Percentiles rank a stretch among this genome's conserved stretches.
Evolutionary conservation across 2,329 filamentous ascomycete species (phyloP).

Genomic region (Chalara sp.): DNA sequence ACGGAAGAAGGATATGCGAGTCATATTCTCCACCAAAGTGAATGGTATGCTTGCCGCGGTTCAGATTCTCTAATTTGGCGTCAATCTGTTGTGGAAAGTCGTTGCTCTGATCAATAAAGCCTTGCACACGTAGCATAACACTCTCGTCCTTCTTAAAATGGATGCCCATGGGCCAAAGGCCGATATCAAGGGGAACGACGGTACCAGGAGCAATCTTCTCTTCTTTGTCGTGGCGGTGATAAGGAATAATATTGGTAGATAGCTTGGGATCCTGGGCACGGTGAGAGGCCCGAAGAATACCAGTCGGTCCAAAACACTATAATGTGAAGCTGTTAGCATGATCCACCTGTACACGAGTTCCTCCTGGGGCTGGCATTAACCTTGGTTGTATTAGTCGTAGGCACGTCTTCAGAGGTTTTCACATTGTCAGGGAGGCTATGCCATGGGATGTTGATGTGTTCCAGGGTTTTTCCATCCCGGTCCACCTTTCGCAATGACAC

Average conservation of each 20-base stretch:
- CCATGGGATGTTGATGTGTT: constrained; percentile 36
- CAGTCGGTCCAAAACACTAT: constrained; percentile 3
- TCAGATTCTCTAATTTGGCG: background rate
- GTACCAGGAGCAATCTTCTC: constrained; percentile 9
- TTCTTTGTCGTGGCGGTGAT: constrained; percentile 7
- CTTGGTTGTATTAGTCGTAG: too few relatives aligned
- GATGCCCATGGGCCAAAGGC: constrained; percentile 12
- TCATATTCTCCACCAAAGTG: background rate
- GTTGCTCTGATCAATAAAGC: background rate
- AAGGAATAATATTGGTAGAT: constrained; percentile 3
- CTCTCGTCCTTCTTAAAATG: background rate
- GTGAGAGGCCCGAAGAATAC: constrained; percentile 10
- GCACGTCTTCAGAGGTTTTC: too few relatives aligned
- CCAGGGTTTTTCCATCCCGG: constrained; percentile 33
- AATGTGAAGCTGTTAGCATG: too few relatives aligned
- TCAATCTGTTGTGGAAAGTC: background rate
- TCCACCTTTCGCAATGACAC: constrained; percentile 38
- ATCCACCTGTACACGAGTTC: too few relatives aligned
- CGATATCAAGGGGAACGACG: constrained; percentile 11
- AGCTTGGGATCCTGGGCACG: constrained; percentile 2
- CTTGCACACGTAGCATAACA: background rate
- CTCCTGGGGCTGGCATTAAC: too few relatives aligned
- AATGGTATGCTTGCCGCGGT: background rate
- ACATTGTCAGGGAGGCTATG: background rate
- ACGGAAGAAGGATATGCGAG: background rate